phyloP scores from a whole-genome alignment of 208 protist species.

The Leptomonas seymouri region DNA sequence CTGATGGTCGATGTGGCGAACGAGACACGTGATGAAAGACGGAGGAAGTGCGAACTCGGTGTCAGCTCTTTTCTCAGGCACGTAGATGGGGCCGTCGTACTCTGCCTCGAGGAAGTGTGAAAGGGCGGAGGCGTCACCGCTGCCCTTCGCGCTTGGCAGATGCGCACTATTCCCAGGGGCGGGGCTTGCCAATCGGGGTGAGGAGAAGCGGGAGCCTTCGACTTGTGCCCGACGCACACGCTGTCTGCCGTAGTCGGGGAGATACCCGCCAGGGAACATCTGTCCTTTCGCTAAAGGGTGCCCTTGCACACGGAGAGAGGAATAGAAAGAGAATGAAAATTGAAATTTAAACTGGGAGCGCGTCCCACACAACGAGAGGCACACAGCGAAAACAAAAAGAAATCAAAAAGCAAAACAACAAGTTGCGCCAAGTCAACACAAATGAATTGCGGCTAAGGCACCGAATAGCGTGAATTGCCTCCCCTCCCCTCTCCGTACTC shows the following conservation, averaged over 20 bases:
- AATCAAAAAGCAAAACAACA: too few relatives aligned
- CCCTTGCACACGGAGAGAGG: not conserved
- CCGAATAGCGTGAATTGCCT: too few relatives aligned
- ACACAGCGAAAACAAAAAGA: too few relatives aligned
- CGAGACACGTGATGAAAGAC: constrained; percentile 60
- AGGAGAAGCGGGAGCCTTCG: not conserved
- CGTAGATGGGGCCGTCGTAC: not conserved
- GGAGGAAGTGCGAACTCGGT: constrained; percentile 40
- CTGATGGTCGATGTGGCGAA: constrained; percentile 59
- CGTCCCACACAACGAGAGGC: too few relatives aligned
- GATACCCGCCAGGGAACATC: constrained; percentile 17
- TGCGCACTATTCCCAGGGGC: not conserved
- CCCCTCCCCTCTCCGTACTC: too few relatives aligned
- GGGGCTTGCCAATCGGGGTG: not conserved
- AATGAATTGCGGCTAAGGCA: too few relatives aligned
- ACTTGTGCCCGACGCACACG: not conserved
- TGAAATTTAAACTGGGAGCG: not conserved
- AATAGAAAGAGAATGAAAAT: constrained; percentile 6
- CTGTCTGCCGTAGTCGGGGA: constrained; percentile 6
- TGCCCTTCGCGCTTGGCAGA: not conserved
- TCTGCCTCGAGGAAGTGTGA: not conserved
- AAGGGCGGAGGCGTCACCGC: constrained; percentile 1
- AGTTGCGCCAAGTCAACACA: too few relatives aligned
- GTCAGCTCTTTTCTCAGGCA: constrained; percentile 8
- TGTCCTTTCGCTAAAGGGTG: not conserved